Base-by-base conservation (phyloP, 257 asterid species). In the Gentiana dahurica region DNA sequence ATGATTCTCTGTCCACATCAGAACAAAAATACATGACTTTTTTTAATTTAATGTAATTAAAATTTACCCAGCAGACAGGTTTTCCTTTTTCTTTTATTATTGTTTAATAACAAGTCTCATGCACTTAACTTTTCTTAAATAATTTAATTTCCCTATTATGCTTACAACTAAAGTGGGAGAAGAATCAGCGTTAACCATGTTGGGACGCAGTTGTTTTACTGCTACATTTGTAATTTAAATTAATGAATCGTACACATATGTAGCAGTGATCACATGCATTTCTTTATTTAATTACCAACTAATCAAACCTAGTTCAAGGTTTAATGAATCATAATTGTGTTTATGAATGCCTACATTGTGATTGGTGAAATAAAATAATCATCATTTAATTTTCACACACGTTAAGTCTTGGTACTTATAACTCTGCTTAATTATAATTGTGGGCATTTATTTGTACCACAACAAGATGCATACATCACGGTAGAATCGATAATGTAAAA, bases 221-320 rank as follows among this genome's bases (percentile, higher is more conserved):
- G 15, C 12, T 61, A 52, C 35, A 34, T 34, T 36, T 34, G 47
- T 53, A 15, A 12, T 54, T 32, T 55, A 56, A 32, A 36, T 68
- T 51, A 65, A 68, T 77, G 35, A 41, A 51, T 58, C 52, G 36
- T 15, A 38, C 73, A 64, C 54, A 64, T 53, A 54, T 59, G 63
- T 60, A 63, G 58, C 82, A 75, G 85, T 62, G 58, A 65, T 79
- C 87, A 82, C 85, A 71, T 79, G 91, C 61, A 70, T 54, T 68
- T 48, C 50, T 53, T 47, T 58, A 62, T 37, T 36, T 57, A 24
- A 24, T 24, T 24, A 24, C 24, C 24, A 24, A 24, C 24, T 24
- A 24, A 24, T 24, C 24, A 15, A 15, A 15, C 0, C 24, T 15
- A 15, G 24, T 15, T 15, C 24, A 15, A 15, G 24, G 24, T 15